These are phyloP conservation scores for Alternaria atra DNA, from an alignment of 2,329 filamentous ascomycete species.

Conservation along the genomic window DNA sequence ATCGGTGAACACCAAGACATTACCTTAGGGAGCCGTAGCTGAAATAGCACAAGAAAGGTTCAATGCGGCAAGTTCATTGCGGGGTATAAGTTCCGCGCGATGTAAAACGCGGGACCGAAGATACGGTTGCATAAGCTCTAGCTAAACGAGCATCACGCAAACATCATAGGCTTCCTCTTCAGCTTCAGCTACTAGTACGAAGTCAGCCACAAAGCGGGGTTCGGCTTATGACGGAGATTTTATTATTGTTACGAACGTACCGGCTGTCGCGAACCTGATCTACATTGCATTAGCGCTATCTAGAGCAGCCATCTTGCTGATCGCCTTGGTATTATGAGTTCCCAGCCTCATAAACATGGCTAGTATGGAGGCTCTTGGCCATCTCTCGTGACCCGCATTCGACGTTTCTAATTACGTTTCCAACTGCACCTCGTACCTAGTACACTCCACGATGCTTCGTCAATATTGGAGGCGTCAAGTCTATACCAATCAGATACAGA, in stretches of 20 bases:
- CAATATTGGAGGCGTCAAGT: neutral
- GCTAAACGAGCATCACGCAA: neutral
- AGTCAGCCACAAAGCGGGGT: neutral
- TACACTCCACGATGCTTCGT: neutral
- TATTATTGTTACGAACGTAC: neutral
- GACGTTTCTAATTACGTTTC: neutral
- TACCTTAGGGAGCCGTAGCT: neutral
- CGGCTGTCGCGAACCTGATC: neutral
- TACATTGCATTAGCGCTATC: neutral
- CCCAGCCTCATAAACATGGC: neutral
- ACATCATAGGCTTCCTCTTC: neutral
- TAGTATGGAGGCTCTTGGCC: neutral
- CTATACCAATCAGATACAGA: neutral
- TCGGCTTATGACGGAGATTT: neutral
- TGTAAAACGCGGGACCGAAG: neutral
- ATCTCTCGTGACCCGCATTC: neutral
- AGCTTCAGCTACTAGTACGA: neutral
- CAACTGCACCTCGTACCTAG: neutral
- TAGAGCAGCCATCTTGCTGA: neutral
- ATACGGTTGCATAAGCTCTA: neutral
- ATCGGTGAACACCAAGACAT: neutral
- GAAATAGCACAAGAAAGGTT: neutral
- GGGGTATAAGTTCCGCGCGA: neutral
- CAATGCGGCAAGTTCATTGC: neutral
- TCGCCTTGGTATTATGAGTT: neutral